Percentiles rank a stretch among this genome's conserved stretches.
Evolutionary conservation across 768 basidiomycete genomes (phyloP).

Genomic region (Kwoniella dendrophila): DNA sequence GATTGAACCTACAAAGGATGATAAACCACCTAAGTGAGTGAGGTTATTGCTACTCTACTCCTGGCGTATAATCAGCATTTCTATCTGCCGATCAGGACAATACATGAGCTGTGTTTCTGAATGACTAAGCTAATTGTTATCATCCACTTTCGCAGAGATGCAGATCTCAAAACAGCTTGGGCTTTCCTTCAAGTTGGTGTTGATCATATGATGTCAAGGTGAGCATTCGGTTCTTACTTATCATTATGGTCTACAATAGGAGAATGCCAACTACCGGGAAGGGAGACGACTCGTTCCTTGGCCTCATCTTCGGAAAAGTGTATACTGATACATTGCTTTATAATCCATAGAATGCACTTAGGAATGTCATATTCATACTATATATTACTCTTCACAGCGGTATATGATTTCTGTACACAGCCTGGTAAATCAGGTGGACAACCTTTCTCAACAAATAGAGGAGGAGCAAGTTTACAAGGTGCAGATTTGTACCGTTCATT

Average conservation of each 20-base stretch:
- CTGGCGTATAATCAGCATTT: not conserved
- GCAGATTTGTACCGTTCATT: slow-evolving; percentile 95
- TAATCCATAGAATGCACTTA: slow-evolving; percentile 42
- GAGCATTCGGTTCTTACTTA: no score
- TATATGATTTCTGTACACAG: slow-evolving; percentile 90
- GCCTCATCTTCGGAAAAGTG: no score
- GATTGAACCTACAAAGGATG: slow-evolving; percentile 48
- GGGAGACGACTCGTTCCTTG: no score
- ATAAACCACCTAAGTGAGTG: slow-evolving; percentile 50
- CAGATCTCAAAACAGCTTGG: slow-evolving; percentile 53
- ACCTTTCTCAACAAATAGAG: slow-evolving; percentile 29
- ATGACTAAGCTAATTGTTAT: no score
- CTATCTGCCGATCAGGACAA: no score
- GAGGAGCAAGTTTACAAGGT: slow-evolving; percentile 91
- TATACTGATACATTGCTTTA: not conserved
- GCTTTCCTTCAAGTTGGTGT: slow-evolving; percentile 60
- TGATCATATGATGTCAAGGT: slow-evolving; percentile 57
- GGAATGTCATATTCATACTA: slow-evolving; percentile 57
- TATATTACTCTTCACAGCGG: slow-evolving; percentile 74
- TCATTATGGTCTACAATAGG: no score
- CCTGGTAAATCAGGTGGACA: slow-evolving; percentile 25
- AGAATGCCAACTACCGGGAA: no score
- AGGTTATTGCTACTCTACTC: not conserved
- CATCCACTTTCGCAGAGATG: slow-evolving; percentile 42
- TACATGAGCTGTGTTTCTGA: no score